A percentile compares a stretch with the other conserved stretches of the same genome.
Evolutionary conservation across 2,329 filamentous ascomycete species (phyloP).

Genomic region (Aaosphaeria pasadenensis): DNA sequence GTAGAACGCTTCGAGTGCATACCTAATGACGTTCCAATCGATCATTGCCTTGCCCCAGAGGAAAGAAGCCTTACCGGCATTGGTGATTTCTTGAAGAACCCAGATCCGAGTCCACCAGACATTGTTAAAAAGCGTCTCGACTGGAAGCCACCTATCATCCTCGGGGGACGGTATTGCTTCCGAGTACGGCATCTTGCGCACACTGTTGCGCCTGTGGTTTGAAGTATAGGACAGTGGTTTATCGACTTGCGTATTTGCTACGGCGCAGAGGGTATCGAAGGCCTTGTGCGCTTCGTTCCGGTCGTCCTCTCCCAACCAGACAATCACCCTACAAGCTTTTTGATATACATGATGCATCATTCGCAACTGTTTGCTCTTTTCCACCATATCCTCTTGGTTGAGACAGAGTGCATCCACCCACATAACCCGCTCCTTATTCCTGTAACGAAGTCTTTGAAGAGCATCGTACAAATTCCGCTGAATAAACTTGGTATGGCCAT

Average conservation of each 20-base stretch:
- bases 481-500: neutral
- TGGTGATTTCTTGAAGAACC: conserved; percentile 11
- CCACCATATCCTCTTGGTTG: conserved; percentile 2
- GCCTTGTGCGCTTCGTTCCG: conserved; percentile 2
- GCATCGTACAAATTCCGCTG: conserved; percentile 3
- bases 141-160: conserved; percentile 2
- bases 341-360: conserved; percentile 9
- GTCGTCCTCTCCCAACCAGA: conserved; percentile 9
- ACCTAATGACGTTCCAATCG: conserved; percentile 7
- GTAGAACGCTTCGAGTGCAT: conserved; percentile 7
- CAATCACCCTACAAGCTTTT: conserved; percentile 3
- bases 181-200: neutral
- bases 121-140: conserved; percentile 5
- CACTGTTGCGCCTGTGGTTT: neutral
- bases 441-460: conserved; percentile 2
- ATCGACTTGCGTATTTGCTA: conserved; percentile 1
- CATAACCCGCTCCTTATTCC: neutral
- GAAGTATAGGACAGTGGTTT: neutral
- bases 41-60: conserved; percentile 10
- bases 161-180: conserved; percentile 1
- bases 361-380: conserved; percentile 5
- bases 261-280: conserved; percentile 1
- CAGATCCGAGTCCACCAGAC: conserved; percentile 12
- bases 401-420: conserved; percentile 11
- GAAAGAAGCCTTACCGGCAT: conserved; percentile 10